Evolutionary conservation across 116 monocot species (phyloP), one percentile per base, ranked within the genome.

Genomic region (Iris pallida): DNA sequence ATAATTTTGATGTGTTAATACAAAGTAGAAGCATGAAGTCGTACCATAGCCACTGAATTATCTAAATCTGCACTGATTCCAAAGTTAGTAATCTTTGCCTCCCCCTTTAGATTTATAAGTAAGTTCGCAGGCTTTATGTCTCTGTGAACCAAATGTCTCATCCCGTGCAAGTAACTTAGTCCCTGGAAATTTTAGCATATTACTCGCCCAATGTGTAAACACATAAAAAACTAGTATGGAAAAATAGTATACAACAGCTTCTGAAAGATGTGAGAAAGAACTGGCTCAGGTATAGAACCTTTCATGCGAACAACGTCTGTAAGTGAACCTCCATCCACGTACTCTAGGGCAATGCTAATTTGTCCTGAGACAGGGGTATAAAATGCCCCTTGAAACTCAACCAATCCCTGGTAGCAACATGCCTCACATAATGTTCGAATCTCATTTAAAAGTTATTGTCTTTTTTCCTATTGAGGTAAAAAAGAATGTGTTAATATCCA

Each of bases 71-170:
- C 85, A 85, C 92, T 97, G 54, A 97, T 83, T 18, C 92, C 97
- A 78, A 97, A 97, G 59, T 97, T 93, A 51, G 92, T 90, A 55
- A 97, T 92, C 70, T 97, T 97, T 15, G 90, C n/a, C n/a, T n/a
- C n/a, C n/a, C n/a, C n/a, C n/a, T n/a, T n/a, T n/a, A n/a, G n/a
- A n/a, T n/a, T n/a, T n/a, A n/a, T n/a, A n/a, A 97, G 92, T 72
- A 97, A 67, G 69, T 97, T 97, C 59, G 97, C 92, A 12, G 92
- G 97, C 66, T 97, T 97, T 83, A 97, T 92, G 70, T 97, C 97
- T 76, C 93, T 87, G 68, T 97, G 97, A 71, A 97, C 93, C 55
- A 97, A 73, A 76, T 85, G 97, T 62, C 85, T 83, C 65, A 76
- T 86, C 48, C 78, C 81, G 80, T 97, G 97, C 74, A 97, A 84